phyloP scores from a whole-genome alignment of 2,329 filamentous ascomycete species.

The Pseudogymnoascus sp. region DNA sequence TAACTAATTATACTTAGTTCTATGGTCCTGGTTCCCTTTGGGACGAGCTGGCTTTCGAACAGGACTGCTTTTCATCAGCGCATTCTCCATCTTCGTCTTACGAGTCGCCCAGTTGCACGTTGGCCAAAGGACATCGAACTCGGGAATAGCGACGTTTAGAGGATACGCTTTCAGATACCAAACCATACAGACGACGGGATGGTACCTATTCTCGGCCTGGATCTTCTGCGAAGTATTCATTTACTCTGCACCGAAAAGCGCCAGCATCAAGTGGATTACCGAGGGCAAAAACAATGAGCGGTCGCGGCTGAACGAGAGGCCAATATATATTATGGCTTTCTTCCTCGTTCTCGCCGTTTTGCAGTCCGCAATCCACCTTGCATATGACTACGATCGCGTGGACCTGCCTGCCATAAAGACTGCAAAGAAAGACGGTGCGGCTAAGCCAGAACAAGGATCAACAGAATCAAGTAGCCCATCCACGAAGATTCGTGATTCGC shows the following conservation, averaged over 20 bases:
- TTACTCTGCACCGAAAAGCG: slow-evolving; percentile 52
- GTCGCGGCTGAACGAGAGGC: slow-evolving; percentile 73
- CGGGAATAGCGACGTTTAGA: slow-evolving; percentile 55
- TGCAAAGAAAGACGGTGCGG: slow-evolving; percentile 18
- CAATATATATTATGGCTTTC: slow-evolving; percentile 69
- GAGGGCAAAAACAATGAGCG: slow-evolving; percentile 62
- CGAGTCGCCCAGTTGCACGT: slow-evolving; percentile 78
- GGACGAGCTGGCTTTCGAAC: slow-evolving; percentile 68
- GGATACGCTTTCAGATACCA: slow-evolving; percentile 45
- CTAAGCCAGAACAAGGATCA: slow-evolving; percentile 9
- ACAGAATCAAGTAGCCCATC: slow-evolving; percentile 28
- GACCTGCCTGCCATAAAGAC: slow-evolving; percentile 33
- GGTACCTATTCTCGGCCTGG: slow-evolving; percentile 70
- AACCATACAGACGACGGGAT: slow-evolving; percentile 61
- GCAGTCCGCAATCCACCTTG: slow-evolving; percentile 65
- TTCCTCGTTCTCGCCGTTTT: slow-evolving; percentile 58
- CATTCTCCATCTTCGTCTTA: slow-evolving; percentile 71
- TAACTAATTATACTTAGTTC: slow-evolving; percentile 33
- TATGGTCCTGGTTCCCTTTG: slow-evolving; percentile 84
- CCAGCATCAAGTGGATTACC: slow-evolving; percentile 66
- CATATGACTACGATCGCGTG: slow-evolving; percentile 60
- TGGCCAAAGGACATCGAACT: slow-evolving; percentile 62
- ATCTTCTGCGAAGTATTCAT: slow-evolving; percentile 76
- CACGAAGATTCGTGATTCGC: slow-evolving; percentile 29
- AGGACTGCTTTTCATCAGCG: slow-evolving; percentile 65